A percentile compares a stretch with the other conserved stretches of the same genome.
These are phyloP conservation scores for Desmodesmus armatus DNA, from an alignment of 139 green algal species.

Conservation along the genomic window DNA sequence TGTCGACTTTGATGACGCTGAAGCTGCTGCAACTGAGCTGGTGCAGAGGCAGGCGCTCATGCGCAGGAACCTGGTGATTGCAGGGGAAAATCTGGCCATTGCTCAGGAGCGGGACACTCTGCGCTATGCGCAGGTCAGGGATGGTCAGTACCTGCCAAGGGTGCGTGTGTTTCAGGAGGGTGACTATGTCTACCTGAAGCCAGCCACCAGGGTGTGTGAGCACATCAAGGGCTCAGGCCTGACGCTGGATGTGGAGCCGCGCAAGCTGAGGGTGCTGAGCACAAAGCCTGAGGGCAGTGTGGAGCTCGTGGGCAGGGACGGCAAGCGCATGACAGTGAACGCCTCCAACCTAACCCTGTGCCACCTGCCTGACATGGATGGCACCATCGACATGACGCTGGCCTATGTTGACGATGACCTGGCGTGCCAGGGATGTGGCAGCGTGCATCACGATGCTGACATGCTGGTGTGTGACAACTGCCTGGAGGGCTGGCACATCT, in stretches of 20 bases:
- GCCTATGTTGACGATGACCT: not conserved
- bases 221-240: not conserved
- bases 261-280: constrained; percentile 33
- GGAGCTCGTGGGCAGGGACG: constrained; percentile 3
- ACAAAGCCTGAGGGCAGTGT: not conserved
- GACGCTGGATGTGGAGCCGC: not conserved
- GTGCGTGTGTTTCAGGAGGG: constrained; percentile 22
- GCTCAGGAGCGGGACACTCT: constrained; percentile 36
- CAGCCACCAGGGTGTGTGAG: not conserved
- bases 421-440: not conserved
- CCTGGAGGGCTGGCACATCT: not conserved
- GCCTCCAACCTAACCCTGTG: not conserved
- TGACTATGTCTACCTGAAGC: constrained; percentile 41
- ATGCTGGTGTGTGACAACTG: not conserved
- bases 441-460: not conserved
- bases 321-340: not conserved
- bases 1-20: not conserved
- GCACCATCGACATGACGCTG: constrained; percentile 2
- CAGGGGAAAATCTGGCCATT: constrained; percentile 46
- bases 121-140: constrained; percentile 24
- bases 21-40: not conserved
- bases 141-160: constrained; percentile 12
- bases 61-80: not conserved
- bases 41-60: not conserved
- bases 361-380: constrained; percentile 36